These are phyloP conservation scores for Triglochin maritima DNA, from an alignment of 106 monocot species.

Conservation along the genomic window DNA sequence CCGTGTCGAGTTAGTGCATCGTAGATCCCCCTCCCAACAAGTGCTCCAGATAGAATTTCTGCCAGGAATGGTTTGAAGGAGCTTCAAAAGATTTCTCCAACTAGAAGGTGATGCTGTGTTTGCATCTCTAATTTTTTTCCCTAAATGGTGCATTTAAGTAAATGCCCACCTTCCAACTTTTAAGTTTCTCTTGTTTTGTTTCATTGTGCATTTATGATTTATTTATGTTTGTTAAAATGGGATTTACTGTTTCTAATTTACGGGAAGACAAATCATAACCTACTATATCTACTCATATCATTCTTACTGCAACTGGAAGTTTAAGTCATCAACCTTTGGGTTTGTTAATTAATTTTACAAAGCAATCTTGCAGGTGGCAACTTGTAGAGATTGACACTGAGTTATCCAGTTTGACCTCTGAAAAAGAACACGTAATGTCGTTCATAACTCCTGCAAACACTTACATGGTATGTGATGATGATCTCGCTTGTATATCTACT, in stretches of 20 bases:
- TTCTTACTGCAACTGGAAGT: background rate
- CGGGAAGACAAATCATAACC: background rate
- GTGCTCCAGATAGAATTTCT: conserved; percentile 94
- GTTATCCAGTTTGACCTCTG: conserved; percentile 46
- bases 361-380: conserved; percentile 56
- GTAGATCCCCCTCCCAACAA: no score
- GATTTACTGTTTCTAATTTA: background rate
- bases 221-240: background rate
- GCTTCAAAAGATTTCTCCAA: conserved; percentile 74
- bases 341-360: background rate
- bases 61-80: conserved; percentile 57
- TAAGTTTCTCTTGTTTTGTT: background rate
- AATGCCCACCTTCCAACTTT: background rate
- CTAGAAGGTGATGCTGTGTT: conserved; percentile 47
- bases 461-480: conserved; percentile 59
- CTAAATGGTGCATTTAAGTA: background rate
- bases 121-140: background rate
- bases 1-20: no score
- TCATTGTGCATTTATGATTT: background rate
- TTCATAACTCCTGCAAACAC: conserved; percentile 86
- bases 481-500: no score
- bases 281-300: background rate
- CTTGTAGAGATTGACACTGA: conserved; percentile 90
- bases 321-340: background rate
- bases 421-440: conserved; percentile 64